Base-by-base conservation (phyloP, 164 flowering plant species). In the Aristolochia californica region DNA sequence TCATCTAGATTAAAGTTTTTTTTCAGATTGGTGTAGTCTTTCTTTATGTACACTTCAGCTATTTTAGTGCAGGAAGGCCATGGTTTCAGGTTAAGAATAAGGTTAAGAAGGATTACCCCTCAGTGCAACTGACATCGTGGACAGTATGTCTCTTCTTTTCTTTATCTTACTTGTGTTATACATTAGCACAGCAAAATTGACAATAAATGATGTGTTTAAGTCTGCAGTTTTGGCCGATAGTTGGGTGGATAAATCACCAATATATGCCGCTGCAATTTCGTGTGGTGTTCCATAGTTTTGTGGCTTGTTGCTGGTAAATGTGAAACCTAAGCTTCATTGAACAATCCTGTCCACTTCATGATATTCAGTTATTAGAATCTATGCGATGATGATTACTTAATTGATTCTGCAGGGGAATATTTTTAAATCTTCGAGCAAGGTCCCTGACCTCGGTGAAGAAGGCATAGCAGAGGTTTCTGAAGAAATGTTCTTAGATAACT, bases 211-310 rank as follows among this genome's bases (percentile, higher is more conserved):
- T 2, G 56, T 53, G 56, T 34, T 17, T 5, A 17, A 20, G 20
- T 52, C 15, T 70, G 72, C 95, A 91, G 98, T 86, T 91, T 67
- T 88, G 95, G 93, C 98, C 96, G 0, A 75, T 82, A 4, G 78
- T 87, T 28, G 96, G 95, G 9, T 84, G 91, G 95, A 60, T 87
- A 52, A 91, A 91, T 68, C 75, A 88, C 68, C 84, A 70, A 59
- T 85, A 80, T 52, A 75, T 88, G 69, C 96, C 98, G 0, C 72
- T 87, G 62, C 98, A 91, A 58, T 72, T 91, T 62, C 90, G 98
- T 0, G 96, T 91, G 57, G 68, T 91, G 50, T 79, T 88, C 69
- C 87, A 83, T 61, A 87, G 96, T 68, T 55, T 81, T 49, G 68
- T 91, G 43, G 96, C 91, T 1, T 80, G 75, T 63, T 62, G 78